Percentiles rank a stretch among this genome's conserved stretches.
phyloP scores from a whole-genome alignment of 2,329 filamentous ascomycete genomes.

The Fusarium nelsonii region DNA sequence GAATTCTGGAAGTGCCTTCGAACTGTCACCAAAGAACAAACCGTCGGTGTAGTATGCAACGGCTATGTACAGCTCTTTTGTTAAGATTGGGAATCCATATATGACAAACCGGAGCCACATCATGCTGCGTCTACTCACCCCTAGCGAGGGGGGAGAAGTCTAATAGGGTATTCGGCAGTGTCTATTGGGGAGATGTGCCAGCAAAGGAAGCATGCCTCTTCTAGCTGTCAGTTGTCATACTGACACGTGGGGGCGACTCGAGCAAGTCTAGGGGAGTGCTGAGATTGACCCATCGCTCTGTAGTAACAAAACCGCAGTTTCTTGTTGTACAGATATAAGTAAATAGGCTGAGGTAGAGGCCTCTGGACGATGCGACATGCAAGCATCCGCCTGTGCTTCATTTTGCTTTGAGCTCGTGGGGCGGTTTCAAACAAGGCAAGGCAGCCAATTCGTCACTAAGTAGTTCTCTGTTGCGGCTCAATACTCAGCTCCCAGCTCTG shows the following conservation, averaged over 20 bases:
- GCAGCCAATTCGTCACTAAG: constrained; percentile 31
- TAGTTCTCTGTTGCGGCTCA: constrained; percentile 23
- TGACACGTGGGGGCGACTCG: constrained; percentile 45
- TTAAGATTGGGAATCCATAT: constrained; percentile 11
- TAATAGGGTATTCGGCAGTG: constrained; percentile 27
- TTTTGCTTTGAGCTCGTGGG: constrained; percentile 39
- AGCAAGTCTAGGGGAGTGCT: constrained; percentile 38
- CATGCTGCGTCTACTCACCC: not conserved
- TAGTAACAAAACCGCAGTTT: constrained; percentile 28
- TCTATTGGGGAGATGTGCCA: constrained; percentile 28
- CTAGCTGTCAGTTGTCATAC: constrained; percentile 44
- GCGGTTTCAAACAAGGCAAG: constrained; percentile 35
- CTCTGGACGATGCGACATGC: constrained; percentile 46
- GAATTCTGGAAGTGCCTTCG: constrained; percentile 40
- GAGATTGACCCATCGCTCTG: constrained; percentile 26
- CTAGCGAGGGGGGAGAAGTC: constrained; percentile 7
- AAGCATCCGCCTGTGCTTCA: constrained; percentile 45
- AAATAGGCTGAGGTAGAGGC: constrained; percentile 40
- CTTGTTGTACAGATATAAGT: constrained; percentile 44
- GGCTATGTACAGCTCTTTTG: constrained; percentile 40
- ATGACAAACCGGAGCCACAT: constrained; percentile 20
- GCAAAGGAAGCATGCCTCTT: constrained; percentile 11
- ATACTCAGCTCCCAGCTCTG: constrained; percentile 22
- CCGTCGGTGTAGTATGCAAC: constrained; percentile 33
- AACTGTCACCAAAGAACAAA: constrained; percentile 28